A percentile compares a stretch with the other conserved stretches of the same genome.
These are phyloP conservation scores for Panicum hallii DNA, from an alignment of 202 grass and related monocot genomes.

Conservation along the genomic window DNA sequence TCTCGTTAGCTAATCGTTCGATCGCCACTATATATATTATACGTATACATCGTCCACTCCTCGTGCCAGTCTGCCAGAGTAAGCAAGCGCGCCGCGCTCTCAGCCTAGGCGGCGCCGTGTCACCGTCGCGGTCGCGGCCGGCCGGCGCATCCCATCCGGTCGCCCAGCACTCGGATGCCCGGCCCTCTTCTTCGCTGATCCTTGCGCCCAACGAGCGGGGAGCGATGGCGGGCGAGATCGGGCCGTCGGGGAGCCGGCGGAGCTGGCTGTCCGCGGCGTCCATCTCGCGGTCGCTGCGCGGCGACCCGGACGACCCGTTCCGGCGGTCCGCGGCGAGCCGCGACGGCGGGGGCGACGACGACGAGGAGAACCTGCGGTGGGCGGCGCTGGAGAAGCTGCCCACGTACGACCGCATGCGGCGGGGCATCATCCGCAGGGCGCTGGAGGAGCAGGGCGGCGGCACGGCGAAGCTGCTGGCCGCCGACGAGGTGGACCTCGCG, in stretches of 20 bases:
- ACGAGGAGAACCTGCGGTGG: constrained; percentile 93
- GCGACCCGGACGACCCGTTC: constrained; percentile 53
- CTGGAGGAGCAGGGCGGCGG: constrained; percentile 16
- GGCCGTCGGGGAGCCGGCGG: constrained; percentile 48
- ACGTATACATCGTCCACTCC: no score
- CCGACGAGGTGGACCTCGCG: constrained; percentile 62
- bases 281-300: constrained; percentile 51
- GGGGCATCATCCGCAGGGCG: constrained; percentile 51
- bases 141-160: no score
- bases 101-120: no score
- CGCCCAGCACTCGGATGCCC: no score
- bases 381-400: constrained; percentile 95
- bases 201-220: no score
- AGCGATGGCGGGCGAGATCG: constrained; percentile 35
- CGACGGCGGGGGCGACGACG: constrained; percentile 34
- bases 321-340: constrained; percentile 5
- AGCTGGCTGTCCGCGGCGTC: constrained; percentile 53
- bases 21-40: no score
- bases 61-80: no score
- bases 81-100: no score
- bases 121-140: no score
- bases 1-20: no score
- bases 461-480: neutral
- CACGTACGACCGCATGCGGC: constrained; percentile 87
- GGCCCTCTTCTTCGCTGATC: no score